A percentile compares a stretch with the other conserved stretches of the same genome.
These are phyloP conservation scores for sunflower (Helianthus annuus) DNA, from an alignment of 129 eudicot genomes.

Conservation along the genomic window DNA sequence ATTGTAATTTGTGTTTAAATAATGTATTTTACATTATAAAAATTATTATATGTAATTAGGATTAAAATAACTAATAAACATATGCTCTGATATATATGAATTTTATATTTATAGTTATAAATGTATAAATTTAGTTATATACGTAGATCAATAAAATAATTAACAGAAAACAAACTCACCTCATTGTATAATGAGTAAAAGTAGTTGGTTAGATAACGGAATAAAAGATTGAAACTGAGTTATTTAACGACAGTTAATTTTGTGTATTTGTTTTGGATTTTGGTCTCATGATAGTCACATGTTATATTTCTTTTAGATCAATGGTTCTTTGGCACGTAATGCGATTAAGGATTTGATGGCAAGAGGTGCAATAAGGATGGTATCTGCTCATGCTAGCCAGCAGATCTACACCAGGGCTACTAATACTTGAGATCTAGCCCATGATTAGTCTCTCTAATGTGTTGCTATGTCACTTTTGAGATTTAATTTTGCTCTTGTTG, in stretches of 20 bases:
- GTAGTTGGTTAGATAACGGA: background rate
- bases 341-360: conserved; percentile 86
- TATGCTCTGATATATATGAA: too few species aligned
- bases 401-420: conserved; percentile 83
- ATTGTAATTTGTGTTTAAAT: too few species aligned
- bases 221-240: background rate
- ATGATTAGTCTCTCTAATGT: too few species aligned
- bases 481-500: background rate
- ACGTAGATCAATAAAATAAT: too few species aligned
- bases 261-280: background rate
- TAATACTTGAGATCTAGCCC: conserved; percentile 40
- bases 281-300: background rate
- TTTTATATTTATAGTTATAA: too few species aligned
- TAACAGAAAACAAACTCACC: background rate
- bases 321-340: conserved; percentile 83
- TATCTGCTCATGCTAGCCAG: conserved; percentile 69
- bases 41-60: too few species aligned
- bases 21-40: too few species aligned
- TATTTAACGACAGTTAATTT: background rate
- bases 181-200: background rate
- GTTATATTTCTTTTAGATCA: conserved; percentile 38
- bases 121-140: too few species aligned
- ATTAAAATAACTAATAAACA: too few species aligned
- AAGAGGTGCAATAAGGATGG: conserved; percentile 73
- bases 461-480: background rate